Evolutionary conservation across 2,329 filamentous ascomycete species (phyloP).

Genomic region (Scopulariopsis brevicaulis): DNA sequence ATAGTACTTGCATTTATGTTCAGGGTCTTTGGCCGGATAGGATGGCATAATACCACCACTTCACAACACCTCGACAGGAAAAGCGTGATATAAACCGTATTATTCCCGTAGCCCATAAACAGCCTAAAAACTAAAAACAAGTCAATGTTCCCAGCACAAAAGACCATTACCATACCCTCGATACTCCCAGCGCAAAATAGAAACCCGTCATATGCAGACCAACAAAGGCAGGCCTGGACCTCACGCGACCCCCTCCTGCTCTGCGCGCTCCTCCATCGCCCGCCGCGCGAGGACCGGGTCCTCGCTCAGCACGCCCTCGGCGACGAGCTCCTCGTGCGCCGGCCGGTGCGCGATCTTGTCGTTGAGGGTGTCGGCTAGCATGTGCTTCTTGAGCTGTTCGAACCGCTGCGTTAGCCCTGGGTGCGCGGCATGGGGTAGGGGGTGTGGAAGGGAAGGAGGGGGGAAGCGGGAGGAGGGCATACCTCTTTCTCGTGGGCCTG

Average conservation of each 20-base stretch:
- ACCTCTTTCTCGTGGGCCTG: constrained; percentile 70
- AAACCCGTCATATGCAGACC: not conserved
- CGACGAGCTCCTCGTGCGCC: constrained; percentile 62
- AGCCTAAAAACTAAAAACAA: too few species aligned
- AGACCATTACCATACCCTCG: not conserved
- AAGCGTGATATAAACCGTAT: too few species aligned
- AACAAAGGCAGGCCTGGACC: not conserved
- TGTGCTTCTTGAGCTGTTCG: constrained; percentile 62
- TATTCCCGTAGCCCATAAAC: too few species aligned
- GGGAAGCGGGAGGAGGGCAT: constrained; percentile 9
- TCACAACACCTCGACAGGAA: not conserved
- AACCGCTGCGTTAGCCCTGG: not conserved
- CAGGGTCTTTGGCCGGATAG: not conserved
- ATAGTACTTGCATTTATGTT: not conserved
- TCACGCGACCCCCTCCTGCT: constrained; percentile 50
- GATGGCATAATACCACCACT: not conserved
- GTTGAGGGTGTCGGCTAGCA: constrained; percentile 78
- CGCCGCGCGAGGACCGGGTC: constrained; percentile 48
- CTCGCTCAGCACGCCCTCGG: constrained; percentile 67
- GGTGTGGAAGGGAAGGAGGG: not conserved
- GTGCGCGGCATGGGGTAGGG: too few species aligned
- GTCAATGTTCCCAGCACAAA: too few species aligned
- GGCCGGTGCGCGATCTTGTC: constrained; percentile 76
- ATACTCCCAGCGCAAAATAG: not conserved
- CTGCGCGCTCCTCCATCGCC: constrained; percentile 53